Base-by-base conservation (phyloP, 345 rosid species). In the Balakata baccata region DNA sequence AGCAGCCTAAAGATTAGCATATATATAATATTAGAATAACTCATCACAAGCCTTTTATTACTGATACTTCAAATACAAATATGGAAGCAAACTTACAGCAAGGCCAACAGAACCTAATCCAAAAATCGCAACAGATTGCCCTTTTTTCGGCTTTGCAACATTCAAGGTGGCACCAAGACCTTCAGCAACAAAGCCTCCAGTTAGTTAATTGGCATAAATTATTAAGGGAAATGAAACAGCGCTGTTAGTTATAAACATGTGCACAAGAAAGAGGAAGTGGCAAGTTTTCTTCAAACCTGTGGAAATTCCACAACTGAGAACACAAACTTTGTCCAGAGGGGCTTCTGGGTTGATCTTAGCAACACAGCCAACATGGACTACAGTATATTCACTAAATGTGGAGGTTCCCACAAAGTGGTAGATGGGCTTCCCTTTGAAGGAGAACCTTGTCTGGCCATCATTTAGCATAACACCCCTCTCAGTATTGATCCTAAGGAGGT, bases 101-200 rank as follows among this genome's bases (percentile, higher is more conserved):
- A 91, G 91, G 66, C 94, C 94, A 68, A 92, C 92, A 61, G 97
- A 89, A 50, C 93, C 97, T 29, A 91, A 79, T 18, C 97, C 92
- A 25, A 89, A 91, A 52, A 91, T 37, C 0, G 94, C 91, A 61
- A 91, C 91, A 11, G 84, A 75, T 1, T 85, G 87, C 25, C 97
- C 97, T 80, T 84, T 82, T 37, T 82, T 82, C 0, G 97, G 97
- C 81, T 87, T 88, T 68, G 97, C 92, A 17, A 91, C 94, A 79
- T 89, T 91, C 78, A 91, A 46, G 47, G 94, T 84, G 11, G 97
- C 97, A 50, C 97, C 94, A 69, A 88, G 64, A 16, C 91, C 91
- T 87, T 50, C 53, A 81, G 25, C 37, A 23, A 39, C 34, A 66
- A 14, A 41, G 16, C 17, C 63, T 23, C 62, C 66, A 75, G 5